Evolutionary conservation across 2,329 filamentous ascomycete genomes (phyloP).

Genomic region (Paracamarosporium sp.): DNA sequence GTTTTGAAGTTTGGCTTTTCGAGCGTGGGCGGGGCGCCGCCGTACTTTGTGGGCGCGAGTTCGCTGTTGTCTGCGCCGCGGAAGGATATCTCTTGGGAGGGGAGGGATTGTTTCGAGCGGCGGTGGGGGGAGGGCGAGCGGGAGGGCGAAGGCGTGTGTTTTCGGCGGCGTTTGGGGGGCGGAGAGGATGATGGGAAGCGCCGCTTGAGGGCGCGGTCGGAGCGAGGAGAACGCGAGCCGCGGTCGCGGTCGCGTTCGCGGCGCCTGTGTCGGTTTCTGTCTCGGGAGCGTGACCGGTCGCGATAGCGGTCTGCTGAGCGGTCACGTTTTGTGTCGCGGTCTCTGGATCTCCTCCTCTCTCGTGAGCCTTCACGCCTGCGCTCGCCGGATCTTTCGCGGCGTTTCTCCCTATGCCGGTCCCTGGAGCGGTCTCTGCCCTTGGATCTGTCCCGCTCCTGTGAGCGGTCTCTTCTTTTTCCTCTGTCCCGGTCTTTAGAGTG

Average conservation of each 20-base stretch:
- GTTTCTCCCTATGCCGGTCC: constrained; percentile 10
- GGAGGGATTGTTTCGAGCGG: constrained; percentile 51
- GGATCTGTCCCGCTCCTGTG: constrained; percentile 11
- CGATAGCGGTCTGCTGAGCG: constrained; percentile 13
- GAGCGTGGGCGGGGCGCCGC: constrained; percentile 61
- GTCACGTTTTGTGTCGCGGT: constrained; percentile 21
- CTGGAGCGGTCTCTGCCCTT: constrained; percentile 12
- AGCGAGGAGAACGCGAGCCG: constrained; percentile 34
- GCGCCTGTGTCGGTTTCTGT: constrained; percentile 12
- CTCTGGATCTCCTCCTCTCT: constrained; percentile 25
- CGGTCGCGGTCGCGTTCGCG: constrained; percentile 17
- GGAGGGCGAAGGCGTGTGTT: constrained; percentile 35
- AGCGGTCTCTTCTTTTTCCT: constrained; percentile 10
- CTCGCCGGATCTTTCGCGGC: constrained; percentile 9
- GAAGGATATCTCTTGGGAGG: constrained; percentile 56
- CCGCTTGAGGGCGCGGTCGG: constrained; percentile 29
- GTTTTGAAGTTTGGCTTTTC: constrained; percentile 87
- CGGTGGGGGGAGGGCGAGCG: constrained; percentile 50
- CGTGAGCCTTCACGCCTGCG: constrained; percentile 21
- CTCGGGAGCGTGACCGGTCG: constrained; percentile 22
- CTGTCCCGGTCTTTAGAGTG: constrained; percentile 12
- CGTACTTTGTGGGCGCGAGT: constrained; percentile 37
- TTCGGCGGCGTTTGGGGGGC: constrained; percentile 41
- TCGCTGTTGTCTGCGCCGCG: constrained; percentile 40
- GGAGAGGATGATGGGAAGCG: constrained; percentile 35